Evolutionary conservation across 805 yeast genomes (phyloP).

Genomic region (Debaryomyces tyrocola): DNA sequence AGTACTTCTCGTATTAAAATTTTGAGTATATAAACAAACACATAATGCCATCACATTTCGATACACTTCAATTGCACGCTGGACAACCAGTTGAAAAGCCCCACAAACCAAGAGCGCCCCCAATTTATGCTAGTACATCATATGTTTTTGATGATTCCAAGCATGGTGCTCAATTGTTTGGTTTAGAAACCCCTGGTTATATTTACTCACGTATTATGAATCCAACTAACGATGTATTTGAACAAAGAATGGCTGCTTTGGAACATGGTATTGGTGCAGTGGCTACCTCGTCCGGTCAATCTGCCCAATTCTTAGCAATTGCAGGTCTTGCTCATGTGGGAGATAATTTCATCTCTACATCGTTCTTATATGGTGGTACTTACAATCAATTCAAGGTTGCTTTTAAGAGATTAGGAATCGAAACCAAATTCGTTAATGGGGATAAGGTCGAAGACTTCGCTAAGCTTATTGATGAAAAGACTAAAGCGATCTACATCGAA

Average conservation of each 20-base stretch:
- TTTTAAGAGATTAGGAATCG: constrained; percentile 85
- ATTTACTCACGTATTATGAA: constrained; percentile 89
- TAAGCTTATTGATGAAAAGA: constrained; percentile 72
- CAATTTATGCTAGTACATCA: constrained; percentile 90
- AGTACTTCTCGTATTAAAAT: no score
- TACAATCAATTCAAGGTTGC: constrained; percentile 93
- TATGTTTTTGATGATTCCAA: constrained; percentile 84
- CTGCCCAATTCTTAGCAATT: constrained; percentile 87
- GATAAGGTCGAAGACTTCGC: constrained; percentile 76
- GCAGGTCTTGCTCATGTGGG: constrained; percentile 84
- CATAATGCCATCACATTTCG: constrained; percentile 66
- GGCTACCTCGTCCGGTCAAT: constrained; percentile 93
- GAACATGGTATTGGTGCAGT: constrained; percentile 92
- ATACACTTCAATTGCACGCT: constrained; percentile 91
- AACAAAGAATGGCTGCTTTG: constrained; percentile 86
- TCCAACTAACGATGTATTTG: constrained; percentile 91
- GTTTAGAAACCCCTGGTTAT: constrained; percentile 78
- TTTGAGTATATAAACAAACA: background rate
- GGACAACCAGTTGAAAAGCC: constrained; percentile 77
- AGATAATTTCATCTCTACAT: constrained; percentile 84
- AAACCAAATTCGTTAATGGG: constrained; percentile 81
- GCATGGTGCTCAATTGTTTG: constrained; percentile 90
- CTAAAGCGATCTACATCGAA: constrained; percentile 88
- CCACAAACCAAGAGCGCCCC: constrained; percentile 82
- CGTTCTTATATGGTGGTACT: constrained; percentile 93